Conservation (phyloP, 2,329 filamentous ascomycete genomes). For the Tolypocladium capitatum region DNA sequence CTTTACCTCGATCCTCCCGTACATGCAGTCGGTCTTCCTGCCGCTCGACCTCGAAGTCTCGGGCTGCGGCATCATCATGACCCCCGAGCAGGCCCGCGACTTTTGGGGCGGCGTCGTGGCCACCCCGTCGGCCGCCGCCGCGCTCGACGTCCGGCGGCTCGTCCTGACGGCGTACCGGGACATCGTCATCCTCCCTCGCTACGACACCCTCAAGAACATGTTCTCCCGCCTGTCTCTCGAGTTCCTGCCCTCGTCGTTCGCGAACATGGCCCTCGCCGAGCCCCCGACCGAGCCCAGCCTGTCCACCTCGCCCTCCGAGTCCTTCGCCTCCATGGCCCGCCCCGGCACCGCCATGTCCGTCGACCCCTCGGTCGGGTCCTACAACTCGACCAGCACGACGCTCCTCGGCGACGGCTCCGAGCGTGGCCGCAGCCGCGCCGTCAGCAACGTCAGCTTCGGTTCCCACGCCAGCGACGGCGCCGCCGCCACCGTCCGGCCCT, state of each 20-base stretch:
- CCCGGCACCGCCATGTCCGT: slow-evolving; percentile 64
- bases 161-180: slow-evolving; percentile 84
- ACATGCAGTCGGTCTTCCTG: slow-evolving; percentile 89
- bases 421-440: slow-evolving; percentile 60
- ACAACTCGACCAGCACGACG: slow-evolving; percentile 67
- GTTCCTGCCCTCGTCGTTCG: slow-evolving; percentile 45
- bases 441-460: slow-evolving; percentile 67
- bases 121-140: slow-evolving; percentile 26
- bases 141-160: slow-evolving; percentile 77
- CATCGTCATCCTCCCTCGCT: slow-evolving; percentile 73
- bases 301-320: slow-evolving; percentile 38
- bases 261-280: slow-evolving; percentile 38
- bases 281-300: slow-evolving; percentile 37
- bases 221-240: slow-evolving; percentile 85
- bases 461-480: slow-evolving; percentile 34
- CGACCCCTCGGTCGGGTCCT: slow-evolving; percentile 63
- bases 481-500: slow-evolving; percentile 28
- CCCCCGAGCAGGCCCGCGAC: slow-evolving; percentile 64
- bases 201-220: slow-evolving; percentile 76
- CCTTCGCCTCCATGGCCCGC: slow-evolving; percentile 32
- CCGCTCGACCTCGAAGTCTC: slow-evolving; percentile 89
- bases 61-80: slow-evolving; percentile 69
- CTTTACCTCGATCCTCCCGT: slow-evolving; percentile 80
- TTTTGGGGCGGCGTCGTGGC: slow-evolving; percentile 70
- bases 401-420: slow-evolving; percentile 54